Percentiles rank a stretch among this genome's conserved stretches.
phyloP scores from a whole-genome alignment of 805 yeast genomes.

The Lachancea lanzarotensis region DNA sequence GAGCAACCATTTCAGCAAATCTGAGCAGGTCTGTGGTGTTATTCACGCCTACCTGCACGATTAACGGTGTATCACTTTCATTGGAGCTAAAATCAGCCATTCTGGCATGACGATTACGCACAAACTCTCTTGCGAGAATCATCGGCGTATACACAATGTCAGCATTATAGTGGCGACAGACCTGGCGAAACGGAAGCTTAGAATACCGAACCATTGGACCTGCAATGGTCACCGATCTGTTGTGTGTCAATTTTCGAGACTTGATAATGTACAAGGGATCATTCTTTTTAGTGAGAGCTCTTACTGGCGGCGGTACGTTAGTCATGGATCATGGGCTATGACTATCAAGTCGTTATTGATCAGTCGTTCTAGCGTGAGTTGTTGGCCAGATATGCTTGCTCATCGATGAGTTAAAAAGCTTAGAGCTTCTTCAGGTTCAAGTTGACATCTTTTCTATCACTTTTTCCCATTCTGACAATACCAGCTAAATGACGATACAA shows the following conservation, averaged over 20 bases:
- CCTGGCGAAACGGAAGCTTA: constrained; percentile 82
- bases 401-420: not conserved
- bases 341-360: too few relatives aligned
- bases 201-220: constrained; percentile 99
- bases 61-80: constrained; percentile 56
- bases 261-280: constrained; percentile 49
- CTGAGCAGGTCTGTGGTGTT: constrained; percentile 74
- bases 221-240: constrained; percentile 55
- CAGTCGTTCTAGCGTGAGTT: too few relatives aligned
- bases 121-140: constrained; percentile 95
- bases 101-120: constrained; percentile 74
- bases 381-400: too few relatives aligned
- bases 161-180: constrained; percentile 62
- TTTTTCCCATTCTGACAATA: not conserved
- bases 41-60: constrained; percentile 88
- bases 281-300: constrained; percentile 37
- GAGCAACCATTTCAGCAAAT: constrained; percentile 83
- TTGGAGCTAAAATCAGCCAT: constrained; percentile 81
- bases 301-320: constrained; percentile 13
- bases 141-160: constrained; percentile 92
- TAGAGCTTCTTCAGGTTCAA: not conserved
- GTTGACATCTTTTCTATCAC: not conserved
- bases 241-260: constrained; percentile 38
- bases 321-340: too few relatives aligned
- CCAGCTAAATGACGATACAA: too few relatives aligned